Evolutionary conservation across 177 flowering plant species (phyloP).

Genomic region (Telopea speciosissima): DNA sequence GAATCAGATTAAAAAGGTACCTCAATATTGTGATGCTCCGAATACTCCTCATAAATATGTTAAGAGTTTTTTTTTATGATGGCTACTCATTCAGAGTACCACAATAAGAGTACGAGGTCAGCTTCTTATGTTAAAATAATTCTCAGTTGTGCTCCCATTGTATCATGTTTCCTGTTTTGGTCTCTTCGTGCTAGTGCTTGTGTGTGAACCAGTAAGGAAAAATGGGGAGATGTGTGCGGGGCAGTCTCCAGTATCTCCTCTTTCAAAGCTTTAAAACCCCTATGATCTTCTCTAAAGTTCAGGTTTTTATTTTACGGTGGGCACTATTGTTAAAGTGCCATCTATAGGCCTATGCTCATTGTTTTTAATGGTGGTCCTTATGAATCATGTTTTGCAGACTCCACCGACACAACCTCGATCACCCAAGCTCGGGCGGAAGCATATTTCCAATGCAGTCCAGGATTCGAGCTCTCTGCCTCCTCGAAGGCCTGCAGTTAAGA

Average conservation of each 20-base stretch:
- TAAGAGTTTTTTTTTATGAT: too few species aligned
- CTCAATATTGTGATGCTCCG: neutral
- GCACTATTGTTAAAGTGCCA: neutral
- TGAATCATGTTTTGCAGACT: conserved; percentile 27
- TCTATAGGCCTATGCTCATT: neutral
- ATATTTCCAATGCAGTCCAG: conserved; percentile 15
- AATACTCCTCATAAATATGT: neutral
- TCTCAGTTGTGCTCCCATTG: neutral
- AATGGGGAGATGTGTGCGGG: too few species aligned
- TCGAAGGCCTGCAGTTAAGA: conserved; percentile 24
- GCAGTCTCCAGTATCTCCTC: neutral
- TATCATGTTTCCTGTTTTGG: neutral
- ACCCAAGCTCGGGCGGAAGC: conserved; percentile 43
- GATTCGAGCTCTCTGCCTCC: conserved; percentile 32
- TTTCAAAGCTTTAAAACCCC: neutral
- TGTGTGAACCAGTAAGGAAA: neutral
- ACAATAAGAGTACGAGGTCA: neutral
- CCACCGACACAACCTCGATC: conserved; percentile 32
- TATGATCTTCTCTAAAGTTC: too few species aligned
- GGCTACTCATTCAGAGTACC: neutral
- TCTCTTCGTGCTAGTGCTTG: neutral
- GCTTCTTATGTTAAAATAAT: neutral
- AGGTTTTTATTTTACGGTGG: too few species aligned
- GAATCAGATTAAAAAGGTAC: conserved; percentile 36
- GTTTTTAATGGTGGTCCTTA: neutral